These are phyloP conservation scores for Asclepias syriaca DNA, from an alignment of 257 asterid species.

Conservation along the genomic window DNA sequence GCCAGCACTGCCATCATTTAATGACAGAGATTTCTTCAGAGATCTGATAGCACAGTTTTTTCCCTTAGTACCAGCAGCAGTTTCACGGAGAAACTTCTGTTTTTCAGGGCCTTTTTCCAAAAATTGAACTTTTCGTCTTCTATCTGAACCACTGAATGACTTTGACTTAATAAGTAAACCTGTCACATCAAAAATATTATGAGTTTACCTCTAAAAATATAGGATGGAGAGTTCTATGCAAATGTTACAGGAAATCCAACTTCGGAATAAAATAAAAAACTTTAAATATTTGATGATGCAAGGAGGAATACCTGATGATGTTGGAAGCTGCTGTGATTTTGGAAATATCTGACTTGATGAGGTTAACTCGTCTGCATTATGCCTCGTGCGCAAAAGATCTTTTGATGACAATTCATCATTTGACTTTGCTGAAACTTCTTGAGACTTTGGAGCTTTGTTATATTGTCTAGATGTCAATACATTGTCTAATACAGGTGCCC, in stretches of 20 bases:
- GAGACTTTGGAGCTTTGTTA: slow-evolving; percentile 9
- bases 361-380: not conserved
- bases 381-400: slow-evolving; percentile 1
- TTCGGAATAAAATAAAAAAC: not conserved
- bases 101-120: slow-evolving; percentile 8
- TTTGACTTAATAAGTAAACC: slow-evolving; percentile 16
- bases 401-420: slow-evolving; percentile 1
- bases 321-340: not conserved
- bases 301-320: slow-evolving; percentile 4
- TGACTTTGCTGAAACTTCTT: not conserved
- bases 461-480: not conserved
- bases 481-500: not conserved
- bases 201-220: not conserved
- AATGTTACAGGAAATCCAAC: not conserved
- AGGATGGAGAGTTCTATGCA: not conserved
- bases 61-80: not conserved
- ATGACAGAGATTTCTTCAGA: slow-evolving; percentile 14
- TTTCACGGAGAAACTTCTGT: not conserved
- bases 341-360: not conserved
- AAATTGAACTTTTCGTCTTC: slow-evolving; percentile 10
- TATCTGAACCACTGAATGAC: slow-evolving; percentile 11
- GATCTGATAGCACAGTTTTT: not conserved
- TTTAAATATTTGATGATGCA: not conserved
- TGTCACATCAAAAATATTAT: slow-evolving; percentile 1
- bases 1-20: slow-evolving; percentile 13